Evolutionary conservation across 2,329 filamentous ascomycete genomes (phyloP), one percentile per base, ranked within the genome.

Genomic region (Boeremia exigua): DNA sequence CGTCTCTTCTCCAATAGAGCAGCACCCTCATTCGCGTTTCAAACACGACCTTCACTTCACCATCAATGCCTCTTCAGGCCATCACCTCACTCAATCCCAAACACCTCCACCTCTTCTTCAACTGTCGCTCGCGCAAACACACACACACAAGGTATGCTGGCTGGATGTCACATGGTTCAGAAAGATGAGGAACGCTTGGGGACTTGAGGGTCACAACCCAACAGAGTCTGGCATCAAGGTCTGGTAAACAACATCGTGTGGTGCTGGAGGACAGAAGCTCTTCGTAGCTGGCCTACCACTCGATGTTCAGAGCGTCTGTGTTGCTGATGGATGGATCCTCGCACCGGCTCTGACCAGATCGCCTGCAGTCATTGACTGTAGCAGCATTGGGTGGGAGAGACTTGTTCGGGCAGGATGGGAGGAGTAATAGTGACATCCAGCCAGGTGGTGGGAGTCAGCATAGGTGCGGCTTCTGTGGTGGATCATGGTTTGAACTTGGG

Each of bases 171-270:
- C 45, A 49, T 33, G 51, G 39, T 49, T 54, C 39, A 49, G 45
- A 48, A 54, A 45, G 51, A 54, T 36, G 45, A 49, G 45, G 51
- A 49, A 29, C 33, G 51, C 46, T 46, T 49, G 19, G 52, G 46
- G 15, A 40, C 46, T 55, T 49, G 45, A 45, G 32, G 33, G 12
- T 45, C 1, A 19, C 19, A 6, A 23, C 23, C 33, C 34, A 46
- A 49, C 7, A 40, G 32, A 48, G 36, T 36, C 32, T 50, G 52
- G 40, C 40, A 49, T 29, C 23, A 45, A 45, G 40, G 39, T 43
- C 28, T 39, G 38, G 52, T 48, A 19, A 39, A 25, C n/a, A 28
- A 43, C 50, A 33, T 43, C 25, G 30, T 48, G 28, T 48, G 43
- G 50, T 54, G 50, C 37, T 27, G 43, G 47, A 50, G 47, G 43